Evolutionary conservation across 345 rosid species (phyloP), one percentile per base, ranked within the genome.

Genomic region (Noccaea bulbosa): DNA sequence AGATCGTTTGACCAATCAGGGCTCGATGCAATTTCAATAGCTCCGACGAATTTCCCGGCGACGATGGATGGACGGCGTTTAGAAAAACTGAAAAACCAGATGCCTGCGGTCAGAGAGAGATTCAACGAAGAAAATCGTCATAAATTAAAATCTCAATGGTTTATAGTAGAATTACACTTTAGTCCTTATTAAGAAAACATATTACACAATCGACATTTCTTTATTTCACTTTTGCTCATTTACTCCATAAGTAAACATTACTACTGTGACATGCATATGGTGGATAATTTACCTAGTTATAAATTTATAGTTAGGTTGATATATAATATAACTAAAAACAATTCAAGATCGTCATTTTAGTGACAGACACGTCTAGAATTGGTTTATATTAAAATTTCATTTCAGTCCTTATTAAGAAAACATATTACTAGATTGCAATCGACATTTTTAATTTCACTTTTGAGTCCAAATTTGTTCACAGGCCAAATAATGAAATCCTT

Each of bases 121-220:
- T 55, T 46, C 40, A 56, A 56, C 65, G 11, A 56, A 50, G 37
- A 11, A 6, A 44, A 20, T 61, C 52, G n/a, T n/a, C n/a, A n/a
- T n/a, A n/a, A n/a, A n/a, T n/a, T 63, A 16, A 9, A 33, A 43
- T 52, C 20, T 5, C 44, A 15, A 35, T 48, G 16, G 2, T 64
- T 72, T 20, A 20, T 71, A 2, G 11, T 12, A 54, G 5, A 27
- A 35, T 63, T 55, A 37, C 3, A 39, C 17, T 12, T 39, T 0
- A 38, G 50, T 64, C 65, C 65, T 63, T 64, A 35, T 2, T 10
- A 43, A 1, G 0, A 51, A 20, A 20, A 20, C 22, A 20, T 20
- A 20, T 20, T 20, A 20, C 22, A 1, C 22, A 20, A 20, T 20
- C 22, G 2, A 20, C 22, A 20, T 20, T 20, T 20, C 20, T 20